Conservation (phyloP, 768 basidiomycete species). For the Ramaria sp. region DNA sequence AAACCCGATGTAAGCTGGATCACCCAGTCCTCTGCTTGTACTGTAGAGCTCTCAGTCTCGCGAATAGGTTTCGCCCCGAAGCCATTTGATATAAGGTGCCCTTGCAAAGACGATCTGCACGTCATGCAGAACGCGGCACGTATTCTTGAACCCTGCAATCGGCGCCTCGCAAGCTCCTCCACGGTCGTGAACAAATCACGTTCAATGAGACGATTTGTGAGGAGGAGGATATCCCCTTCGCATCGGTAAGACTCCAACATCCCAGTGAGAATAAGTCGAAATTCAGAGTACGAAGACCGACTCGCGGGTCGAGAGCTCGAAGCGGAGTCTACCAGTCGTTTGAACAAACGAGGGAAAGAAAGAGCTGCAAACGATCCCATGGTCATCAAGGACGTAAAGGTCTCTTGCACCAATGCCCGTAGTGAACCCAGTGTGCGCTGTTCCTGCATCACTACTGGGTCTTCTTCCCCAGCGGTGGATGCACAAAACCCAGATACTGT, state of each 20-base stretch:
- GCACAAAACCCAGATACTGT: constrained; percentile 39
- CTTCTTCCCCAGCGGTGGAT: constrained; percentile 14
- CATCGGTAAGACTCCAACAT: constrained; percentile 93
- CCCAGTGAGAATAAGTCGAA: constrained; percentile 81
- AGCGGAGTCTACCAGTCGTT: constrained; percentile 73
- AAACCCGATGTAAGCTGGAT: background rate
- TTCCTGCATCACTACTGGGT: constrained; percentile 14
- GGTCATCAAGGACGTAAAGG: constrained; percentile 78
- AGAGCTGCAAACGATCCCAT: constrained; percentile 67
- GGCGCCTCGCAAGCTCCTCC: constrained; percentile 46
- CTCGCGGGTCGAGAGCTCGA: constrained; percentile 37
- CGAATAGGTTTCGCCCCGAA: background rate
- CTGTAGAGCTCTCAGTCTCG: background rate
- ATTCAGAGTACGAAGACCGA: constrained; percentile 77
- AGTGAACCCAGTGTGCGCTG: constrained; percentile 38
- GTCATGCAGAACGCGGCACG: background rate
- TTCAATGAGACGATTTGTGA: constrained; percentile 72
- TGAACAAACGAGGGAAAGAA: constrained; percentile 90
- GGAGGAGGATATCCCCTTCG: constrained; percentile 81
- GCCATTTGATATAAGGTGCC: background rate
- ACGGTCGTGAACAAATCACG: constrained; percentile 74
- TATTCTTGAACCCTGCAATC: constrained; percentile 39
- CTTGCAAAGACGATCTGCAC: constrained; percentile 2
- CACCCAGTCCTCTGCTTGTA: background rate
- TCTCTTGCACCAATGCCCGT: constrained; percentile 70